Conservation (phyloP, 768 basidiomycete genomes). For the Dentipellis fragilis region DNA sequence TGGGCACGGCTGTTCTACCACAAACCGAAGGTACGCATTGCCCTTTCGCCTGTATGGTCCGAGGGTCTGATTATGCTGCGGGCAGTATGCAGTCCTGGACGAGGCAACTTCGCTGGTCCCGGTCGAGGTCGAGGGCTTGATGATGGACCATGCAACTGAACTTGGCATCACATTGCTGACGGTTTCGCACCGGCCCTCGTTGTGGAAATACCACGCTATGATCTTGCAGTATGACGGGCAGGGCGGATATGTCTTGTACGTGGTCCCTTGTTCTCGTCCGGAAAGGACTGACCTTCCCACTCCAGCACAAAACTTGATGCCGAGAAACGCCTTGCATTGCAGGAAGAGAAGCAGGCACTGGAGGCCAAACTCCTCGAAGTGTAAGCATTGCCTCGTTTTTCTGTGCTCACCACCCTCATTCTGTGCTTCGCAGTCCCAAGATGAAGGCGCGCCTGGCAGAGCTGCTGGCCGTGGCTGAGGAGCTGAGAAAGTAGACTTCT, state of each 20-base stretch:
- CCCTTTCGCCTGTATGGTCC: neutral
- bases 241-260: slow-evolving; percentile 92
- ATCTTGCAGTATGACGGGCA: slow-evolving; percentile 91
- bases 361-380: slow-evolving; percentile 83
- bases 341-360: slow-evolving; percentile 88
- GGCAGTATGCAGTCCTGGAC: slow-evolving; percentile 89
- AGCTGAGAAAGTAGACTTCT: slow-evolving; percentile 4
- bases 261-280: slow-evolving; percentile 8
- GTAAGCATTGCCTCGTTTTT: slow-evolving; percentile 32
- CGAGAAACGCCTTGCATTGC: slow-evolving; percentile 79
- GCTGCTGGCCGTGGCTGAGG: slow-evolving; percentile 30
- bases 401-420: slow-evolving; percentile 1
- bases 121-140: slow-evolving; percentile 81
- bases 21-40: slow-evolving; percentile 60
- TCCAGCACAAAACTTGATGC: slow-evolving; percentile 80
- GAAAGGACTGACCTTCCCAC: neutral
- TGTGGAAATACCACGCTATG: slow-evolving; percentile 88
- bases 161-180: slow-evolving; percentile 89
- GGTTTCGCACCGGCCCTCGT: slow-evolving; percentile 87
- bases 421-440: slow-evolving; percentile 53
- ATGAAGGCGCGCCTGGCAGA: slow-evolving; percentile 68
- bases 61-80: neutral
- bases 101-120: slow-evolving; percentile 95
- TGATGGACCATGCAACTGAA: slow-evolving; percentile 88
- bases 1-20: slow-evolving; percentile 98